These are phyloP conservation scores for Boechera stricta DNA, from an alignment of 345 rosid genomes.

Conservation along the genomic window DNA sequence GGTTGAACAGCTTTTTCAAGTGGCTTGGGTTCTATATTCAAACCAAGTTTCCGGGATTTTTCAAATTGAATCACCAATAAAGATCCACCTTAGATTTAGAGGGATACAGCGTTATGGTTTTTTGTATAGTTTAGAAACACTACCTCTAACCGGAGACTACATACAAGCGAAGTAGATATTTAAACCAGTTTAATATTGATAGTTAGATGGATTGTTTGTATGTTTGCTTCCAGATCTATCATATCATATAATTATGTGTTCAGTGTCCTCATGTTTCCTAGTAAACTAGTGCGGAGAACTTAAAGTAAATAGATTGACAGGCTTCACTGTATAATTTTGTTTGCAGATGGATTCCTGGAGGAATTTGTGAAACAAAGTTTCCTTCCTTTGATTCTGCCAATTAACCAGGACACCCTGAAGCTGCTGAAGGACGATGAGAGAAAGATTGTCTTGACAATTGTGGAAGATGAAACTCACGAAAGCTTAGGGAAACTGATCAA, in stretches of 20 bases:
- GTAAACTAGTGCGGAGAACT: background rate
- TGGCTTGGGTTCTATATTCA: background rate
- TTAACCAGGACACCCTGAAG: conserved; percentile 76
- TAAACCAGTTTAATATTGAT: too few species aligned
- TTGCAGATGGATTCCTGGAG: conserved; percentile 75
- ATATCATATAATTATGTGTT: too few species aligned
- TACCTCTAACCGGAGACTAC: too few species aligned
- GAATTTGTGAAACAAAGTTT: conserved; percentile 85
- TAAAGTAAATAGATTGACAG: conserved; percentile 10
- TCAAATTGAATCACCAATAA: too few species aligned
- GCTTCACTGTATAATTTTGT: conserved; percentile 25
- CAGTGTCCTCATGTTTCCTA: background rate
- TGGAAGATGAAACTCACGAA: conserved; percentile 78
- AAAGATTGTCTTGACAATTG: conserved; percentile 74
- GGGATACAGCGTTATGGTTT: too few species aligned
- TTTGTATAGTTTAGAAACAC: too few species aligned
- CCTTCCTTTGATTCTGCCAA: conserved; percentile 78
- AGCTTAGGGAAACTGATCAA: conserved; percentile 62
- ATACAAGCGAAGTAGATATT: too few species aligned
- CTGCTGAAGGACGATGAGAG: conserved; percentile 82
- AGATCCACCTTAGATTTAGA: too few species aligned
- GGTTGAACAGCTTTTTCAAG: background rate
- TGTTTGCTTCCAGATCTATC: too few species aligned
- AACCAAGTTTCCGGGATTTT: too few species aligned
- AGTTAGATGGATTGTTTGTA: too few species aligned